These are phyloP conservation scores for Starmerella geochares DNA, from an alignment of 805 yeast genomes.

Conservation along the genomic window DNA sequence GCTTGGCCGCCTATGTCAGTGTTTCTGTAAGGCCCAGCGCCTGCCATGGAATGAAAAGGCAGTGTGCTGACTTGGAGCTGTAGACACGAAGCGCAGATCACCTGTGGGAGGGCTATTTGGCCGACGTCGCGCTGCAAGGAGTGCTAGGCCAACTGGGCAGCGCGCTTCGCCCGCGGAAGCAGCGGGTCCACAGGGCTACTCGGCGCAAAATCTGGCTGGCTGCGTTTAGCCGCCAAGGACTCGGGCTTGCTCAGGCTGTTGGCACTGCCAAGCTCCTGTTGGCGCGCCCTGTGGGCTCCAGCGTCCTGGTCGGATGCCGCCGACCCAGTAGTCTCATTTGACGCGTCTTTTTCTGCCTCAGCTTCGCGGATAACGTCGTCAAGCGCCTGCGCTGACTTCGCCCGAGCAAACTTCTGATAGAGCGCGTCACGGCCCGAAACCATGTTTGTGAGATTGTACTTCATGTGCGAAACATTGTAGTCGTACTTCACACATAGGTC, in stretches of 20 bases:
- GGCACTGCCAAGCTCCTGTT: no score
- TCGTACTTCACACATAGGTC: slow-evolving; percentile 45
- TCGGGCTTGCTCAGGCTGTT: no score
- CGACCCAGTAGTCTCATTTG: background rate
- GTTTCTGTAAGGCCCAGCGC: no score
- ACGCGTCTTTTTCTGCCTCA: background rate
- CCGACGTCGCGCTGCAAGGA: no score
- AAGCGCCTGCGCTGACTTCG: slow-evolving; percentile 41
- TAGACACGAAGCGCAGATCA: no score
- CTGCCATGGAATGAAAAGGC: no score
- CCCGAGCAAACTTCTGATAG: slow-evolving; percentile 47
- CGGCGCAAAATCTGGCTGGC: background rate
- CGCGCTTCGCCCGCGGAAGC: background rate
- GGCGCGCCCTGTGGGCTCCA: no score
- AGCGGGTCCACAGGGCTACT: background rate
- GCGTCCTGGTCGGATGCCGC: background rate
- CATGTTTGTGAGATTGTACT: slow-evolving; percentile 68
- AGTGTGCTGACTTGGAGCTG: no score
- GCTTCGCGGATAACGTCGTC: slow-evolving; percentile 10
- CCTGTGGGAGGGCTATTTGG: no score
- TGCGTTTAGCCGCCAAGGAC: background rate
- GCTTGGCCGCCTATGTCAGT: no score
- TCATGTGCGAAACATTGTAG: slow-evolving; percentile 62
- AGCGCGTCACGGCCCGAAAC: slow-evolving; percentile 62
- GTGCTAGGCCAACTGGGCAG: background rate